Evolutionary conservation across 768 basidiomycete genomes (phyloP).

Genomic region (Termitomyces sp.): DNA sequence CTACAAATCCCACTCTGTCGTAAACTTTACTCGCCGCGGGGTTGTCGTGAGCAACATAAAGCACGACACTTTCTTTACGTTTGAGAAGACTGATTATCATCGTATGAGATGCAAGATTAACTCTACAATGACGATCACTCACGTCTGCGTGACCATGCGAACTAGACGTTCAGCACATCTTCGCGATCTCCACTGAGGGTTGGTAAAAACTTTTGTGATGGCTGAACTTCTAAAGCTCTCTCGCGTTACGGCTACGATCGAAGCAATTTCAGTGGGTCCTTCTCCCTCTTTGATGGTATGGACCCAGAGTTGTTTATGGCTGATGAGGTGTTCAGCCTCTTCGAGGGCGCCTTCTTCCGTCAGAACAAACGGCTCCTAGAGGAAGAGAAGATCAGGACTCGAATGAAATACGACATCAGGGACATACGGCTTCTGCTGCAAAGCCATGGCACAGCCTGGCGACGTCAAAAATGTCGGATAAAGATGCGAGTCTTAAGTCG

Average conservation of each 20-base stretch:
- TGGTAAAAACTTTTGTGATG: constrained; percentile 70
- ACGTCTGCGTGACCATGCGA: constrained; percentile 48
- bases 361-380: constrained; percentile 5
- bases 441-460: constrained; percentile 7
- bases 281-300: constrained; percentile 1
- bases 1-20: constrained; percentile 58
- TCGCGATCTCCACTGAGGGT: constrained; percentile 41
- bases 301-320: constrained; percentile 4
- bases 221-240: constrained; percentile 48
- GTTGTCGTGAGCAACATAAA: constrained; percentile 61
- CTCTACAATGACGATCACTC: constrained; percentile 10
- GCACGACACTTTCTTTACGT: constrained; percentile 41
- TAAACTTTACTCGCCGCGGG: constrained; percentile 53
- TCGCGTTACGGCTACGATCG: constrained; percentile 32
- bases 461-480: background rate
- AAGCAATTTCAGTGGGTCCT: constrained; percentile 3
- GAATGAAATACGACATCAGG: background rate
- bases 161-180: constrained; percentile 61
- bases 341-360: constrained; percentile 1
- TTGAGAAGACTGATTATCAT: constrained; percentile 22
- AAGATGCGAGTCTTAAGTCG: constrained; percentile 1
- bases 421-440: constrained; percentile 6
- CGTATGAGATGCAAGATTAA: background rate
- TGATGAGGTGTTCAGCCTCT: constrained; percentile 2
- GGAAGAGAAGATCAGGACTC: background rate